Evolutionary conservation across 306 rosid genomes (phyloP).

Genomic region (Vigna reflexopilosa): DNA sequence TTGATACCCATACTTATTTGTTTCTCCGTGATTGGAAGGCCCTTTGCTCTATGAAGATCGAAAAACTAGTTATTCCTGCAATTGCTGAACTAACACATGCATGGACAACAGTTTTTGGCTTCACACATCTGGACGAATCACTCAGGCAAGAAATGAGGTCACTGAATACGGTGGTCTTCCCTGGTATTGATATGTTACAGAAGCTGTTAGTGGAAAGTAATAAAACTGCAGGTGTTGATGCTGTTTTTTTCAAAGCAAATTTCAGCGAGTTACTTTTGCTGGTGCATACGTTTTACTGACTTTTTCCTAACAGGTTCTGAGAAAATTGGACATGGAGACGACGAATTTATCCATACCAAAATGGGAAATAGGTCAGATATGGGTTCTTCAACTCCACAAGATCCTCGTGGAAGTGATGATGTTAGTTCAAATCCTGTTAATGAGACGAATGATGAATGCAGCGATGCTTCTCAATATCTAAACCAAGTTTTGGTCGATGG

Average conservation of each 20-base stretch:
- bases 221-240: conserved; percentile 50
- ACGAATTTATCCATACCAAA: conserved; percentile 43
- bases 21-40: conserved; percentile 58
- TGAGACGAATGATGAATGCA: conserved; percentile 51
- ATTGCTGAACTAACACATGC: conserved; percentile 85
- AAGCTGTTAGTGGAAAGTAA: conserved; percentile 65
- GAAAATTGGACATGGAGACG: conserved; percentile 45
- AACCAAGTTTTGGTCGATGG: conserved; percentile 38
- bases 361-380: conserved; percentile 47
- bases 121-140: conserved; percentile 71
- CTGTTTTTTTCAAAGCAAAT: conserved; percentile 12
- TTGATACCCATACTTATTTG: conserved; percentile 19
- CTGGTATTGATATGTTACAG: conserved; percentile 95
- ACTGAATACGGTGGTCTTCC: conserved; percentile 85
- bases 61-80: conserved; percentile 92
- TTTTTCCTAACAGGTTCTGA: conserved; percentile 53
- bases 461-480: conserved; percentile 54
- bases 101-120: conserved; percentile 88
- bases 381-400: conserved; percentile 54
- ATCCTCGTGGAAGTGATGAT: conserved; percentile 56
- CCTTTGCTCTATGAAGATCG: conserved; percentile 80
- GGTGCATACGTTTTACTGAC: conserved; percentile 36
- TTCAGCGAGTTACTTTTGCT: conserved; percentile 12
- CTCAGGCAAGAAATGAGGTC: conserved; percentile 77
- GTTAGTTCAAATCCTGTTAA: conserved; percentile 45